Conservation (phyloP, 768 basidiomycete genomes). For the Leucocoprinus birnbaumii region DNA sequence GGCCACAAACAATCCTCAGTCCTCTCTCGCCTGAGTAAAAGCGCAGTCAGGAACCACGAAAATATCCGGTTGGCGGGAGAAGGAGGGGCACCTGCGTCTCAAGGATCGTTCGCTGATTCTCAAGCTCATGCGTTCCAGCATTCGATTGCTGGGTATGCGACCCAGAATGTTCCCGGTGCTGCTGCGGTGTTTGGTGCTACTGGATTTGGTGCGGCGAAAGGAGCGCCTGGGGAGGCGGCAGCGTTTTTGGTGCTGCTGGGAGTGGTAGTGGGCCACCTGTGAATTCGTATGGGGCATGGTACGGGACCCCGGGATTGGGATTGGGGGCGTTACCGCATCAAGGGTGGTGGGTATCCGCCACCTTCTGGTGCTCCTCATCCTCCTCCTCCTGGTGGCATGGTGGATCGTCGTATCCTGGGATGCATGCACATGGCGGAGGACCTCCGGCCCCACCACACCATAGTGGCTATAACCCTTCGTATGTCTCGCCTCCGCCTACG, state of each 20-base stretch:
- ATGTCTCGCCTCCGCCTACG: slow-evolving; percentile 25
- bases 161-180: slow-evolving; percentile 43
- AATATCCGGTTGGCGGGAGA: slow-evolving; percentile 61
- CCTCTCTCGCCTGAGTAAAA: slow-evolving; percentile 57
- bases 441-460: slow-evolving; percentile 14
- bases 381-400: no score
- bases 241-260: slow-evolving; percentile 30
- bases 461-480: slow-evolving; percentile 33
- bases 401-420: no score
- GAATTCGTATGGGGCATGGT: neutral
- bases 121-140: slow-evolving; percentile 50
- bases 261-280: slow-evolving; percentile 10
- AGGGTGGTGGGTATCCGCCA: slow-evolving; percentile 19
- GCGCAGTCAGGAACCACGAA: slow-evolving; percentile 67
- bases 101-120: slow-evolving; percentile 46
- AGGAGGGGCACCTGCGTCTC: slow-evolving; percentile 40
- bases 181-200: slow-evolving; percentile 33
- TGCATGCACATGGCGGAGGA: neutral
- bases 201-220: slow-evolving; percentile 23
- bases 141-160: slow-evolving; percentile 40
- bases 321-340: no score
- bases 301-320: no score
- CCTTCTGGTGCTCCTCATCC: slow-evolving; percentile 18
- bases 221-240: slow-evolving; percentile 24
- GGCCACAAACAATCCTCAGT: slow-evolving; percentile 44